Evolutionary conservation across 164 flowering plant species (phyloP).

Genomic region (Chloranthus sessilifolius): DNA sequence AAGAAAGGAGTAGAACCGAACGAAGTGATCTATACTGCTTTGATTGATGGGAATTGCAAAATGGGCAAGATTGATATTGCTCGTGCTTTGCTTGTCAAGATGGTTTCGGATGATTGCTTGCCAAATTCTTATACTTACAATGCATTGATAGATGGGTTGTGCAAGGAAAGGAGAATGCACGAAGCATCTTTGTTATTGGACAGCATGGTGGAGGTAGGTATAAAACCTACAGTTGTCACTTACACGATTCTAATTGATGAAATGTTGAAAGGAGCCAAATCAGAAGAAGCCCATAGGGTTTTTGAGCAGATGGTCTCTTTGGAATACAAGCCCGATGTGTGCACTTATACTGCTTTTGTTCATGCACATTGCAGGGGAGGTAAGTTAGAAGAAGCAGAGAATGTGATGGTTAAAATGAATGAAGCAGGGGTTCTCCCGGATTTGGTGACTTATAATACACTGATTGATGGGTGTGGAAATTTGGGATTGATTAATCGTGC

Average conservation of each 20-base stretch:
- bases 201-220: conserved; percentile 44
- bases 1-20: conserved; percentile 53
- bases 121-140: conserved; percentile 61
- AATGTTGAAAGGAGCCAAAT: conserved; percentile 47
- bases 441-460: conserved; percentile 35
- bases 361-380: conserved; percentile 46
- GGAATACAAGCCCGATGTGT: conserved; percentile 54
- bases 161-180: conserved; percentile 40
- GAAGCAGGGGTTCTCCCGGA: conserved; percentile 52
- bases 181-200: conserved; percentile 46
- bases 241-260: conserved; percentile 59
- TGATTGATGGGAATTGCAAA: conserved; percentile 77
- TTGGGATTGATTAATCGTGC: conserved; percentile 36
- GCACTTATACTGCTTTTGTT: conserved; percentile 56
- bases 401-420: conserved; percentile 46
- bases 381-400: conserved; percentile 49
- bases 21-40: conserved; percentile 57
- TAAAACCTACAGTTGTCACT: conserved; percentile 48
- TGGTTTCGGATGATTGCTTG: conserved; percentile 39
- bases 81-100: conserved; percentile 38
- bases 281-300: conserved; percentile 41
- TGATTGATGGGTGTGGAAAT: conserved; percentile 58
- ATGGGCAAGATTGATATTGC: conserved; percentile 46
- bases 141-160: conserved; percentile 58
- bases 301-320: conserved; percentile 45